These are phyloP conservation scores for Colletotrichum spaethianum DNA, from an alignment of 2,329 filamentous ascomycete species.

Conservation along the genomic window DNA sequence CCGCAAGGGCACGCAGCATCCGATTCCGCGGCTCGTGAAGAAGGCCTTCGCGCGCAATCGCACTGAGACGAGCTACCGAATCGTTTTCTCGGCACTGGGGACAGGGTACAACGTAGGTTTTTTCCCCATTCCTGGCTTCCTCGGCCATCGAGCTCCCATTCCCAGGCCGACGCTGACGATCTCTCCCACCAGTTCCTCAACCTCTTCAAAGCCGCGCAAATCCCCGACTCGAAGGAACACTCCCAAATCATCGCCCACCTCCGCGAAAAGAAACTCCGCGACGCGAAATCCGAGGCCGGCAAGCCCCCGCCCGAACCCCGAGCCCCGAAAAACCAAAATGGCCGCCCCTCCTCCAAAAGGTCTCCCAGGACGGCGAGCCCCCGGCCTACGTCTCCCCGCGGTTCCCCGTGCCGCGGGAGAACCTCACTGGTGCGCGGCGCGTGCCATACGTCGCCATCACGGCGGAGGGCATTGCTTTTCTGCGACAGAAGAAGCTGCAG, in stretches of 20 bases:
- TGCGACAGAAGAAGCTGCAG: slow-evolving; percentile 78
- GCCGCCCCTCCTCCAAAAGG: slow-evolving; percentile 53
- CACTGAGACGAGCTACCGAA: slow-evolving; percentile 69
- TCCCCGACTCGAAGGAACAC: slow-evolving; percentile 56
- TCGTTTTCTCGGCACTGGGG: slow-evolving; percentile 73
- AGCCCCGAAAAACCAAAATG: slow-evolving; percentile 41
- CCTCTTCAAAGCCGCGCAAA: slow-evolving; percentile 56
- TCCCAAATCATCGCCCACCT: slow-evolving; percentile 59
- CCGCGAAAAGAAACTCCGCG: slow-evolving; percentile 44
- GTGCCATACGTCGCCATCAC: slow-evolving; percentile 71
- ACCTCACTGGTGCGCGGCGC: slow-evolving; percentile 63
- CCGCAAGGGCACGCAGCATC: slow-evolving; percentile 52
- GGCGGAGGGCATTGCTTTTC: slow-evolving; percentile 71
- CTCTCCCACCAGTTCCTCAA: slow-evolving; percentile 55
- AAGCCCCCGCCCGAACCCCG: slow-evolving; percentile 40
- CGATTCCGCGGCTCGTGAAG: slow-evolving; percentile 71
- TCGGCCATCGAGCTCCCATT: background rate
- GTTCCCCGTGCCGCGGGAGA: slow-evolving; percentile 63
- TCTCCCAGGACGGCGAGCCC: slow-evolving; percentile 51
- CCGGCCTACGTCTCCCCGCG: slow-evolving; percentile 63
- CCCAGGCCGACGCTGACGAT: background rate
- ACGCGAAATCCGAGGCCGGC: slow-evolving; percentile 9
- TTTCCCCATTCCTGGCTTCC: background rate
- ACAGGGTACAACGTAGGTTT: slow-evolving; percentile 75
- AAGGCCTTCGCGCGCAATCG: slow-evolving; percentile 75